A percentile compares a stretch with the other conserved stretches of the same genome.
phyloP scores from a whole-genome alignment of 108 stramenopile genomes.

The Fragilaria radians region DNA sequence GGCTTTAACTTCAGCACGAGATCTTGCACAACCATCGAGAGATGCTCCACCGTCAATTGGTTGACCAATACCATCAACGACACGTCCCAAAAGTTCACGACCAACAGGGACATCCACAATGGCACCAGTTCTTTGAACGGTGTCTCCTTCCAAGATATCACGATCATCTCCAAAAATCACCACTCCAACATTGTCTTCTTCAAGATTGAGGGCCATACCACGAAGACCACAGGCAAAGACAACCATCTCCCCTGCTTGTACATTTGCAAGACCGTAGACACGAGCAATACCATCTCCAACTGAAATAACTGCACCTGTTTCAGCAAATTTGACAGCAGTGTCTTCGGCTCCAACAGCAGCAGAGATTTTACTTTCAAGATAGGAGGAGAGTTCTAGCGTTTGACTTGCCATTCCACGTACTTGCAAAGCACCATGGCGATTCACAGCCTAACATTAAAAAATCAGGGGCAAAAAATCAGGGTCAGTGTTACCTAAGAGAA shows the following conservation, averaged over 20 bases:
- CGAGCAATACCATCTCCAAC: constrained; percentile 99
- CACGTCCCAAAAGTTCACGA: constrained; percentile 94
- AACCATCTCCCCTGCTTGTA: constrained; percentile 99
- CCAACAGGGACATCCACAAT: constrained; percentile 99
- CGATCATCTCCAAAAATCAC: constrained; percentile 99
- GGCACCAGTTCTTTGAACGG: constrained; percentile 98
- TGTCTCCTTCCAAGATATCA: constrained; percentile 98
- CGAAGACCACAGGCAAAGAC: constrained; percentile 93
- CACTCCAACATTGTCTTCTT: constrained; percentile 99
- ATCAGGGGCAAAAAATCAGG: neutral
- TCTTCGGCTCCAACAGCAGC: constrained; percentile 80
- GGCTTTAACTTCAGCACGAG: constrained; percentile 99
- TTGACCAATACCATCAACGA: constrained; percentile 98
- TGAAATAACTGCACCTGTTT: constrained; percentile 97
- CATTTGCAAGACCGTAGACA: constrained; percentile 98
- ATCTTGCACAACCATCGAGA: constrained; percentile 90
- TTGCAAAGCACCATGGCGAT: constrained; percentile 30
- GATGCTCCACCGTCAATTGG: constrained; percentile 95
- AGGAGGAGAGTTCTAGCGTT: constrained; percentile 93
- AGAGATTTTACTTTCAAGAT: constrained; percentile 95
- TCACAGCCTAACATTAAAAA: constrained; percentile 56
- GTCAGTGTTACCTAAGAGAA: neutral
- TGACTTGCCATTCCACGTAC: constrained; percentile 85
- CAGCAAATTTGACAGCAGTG: constrained; percentile 85
- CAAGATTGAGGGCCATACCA: constrained; percentile 99